Conservation (phyloP, 805 yeast genomes). For the Kuraishia borneana region DNA sequence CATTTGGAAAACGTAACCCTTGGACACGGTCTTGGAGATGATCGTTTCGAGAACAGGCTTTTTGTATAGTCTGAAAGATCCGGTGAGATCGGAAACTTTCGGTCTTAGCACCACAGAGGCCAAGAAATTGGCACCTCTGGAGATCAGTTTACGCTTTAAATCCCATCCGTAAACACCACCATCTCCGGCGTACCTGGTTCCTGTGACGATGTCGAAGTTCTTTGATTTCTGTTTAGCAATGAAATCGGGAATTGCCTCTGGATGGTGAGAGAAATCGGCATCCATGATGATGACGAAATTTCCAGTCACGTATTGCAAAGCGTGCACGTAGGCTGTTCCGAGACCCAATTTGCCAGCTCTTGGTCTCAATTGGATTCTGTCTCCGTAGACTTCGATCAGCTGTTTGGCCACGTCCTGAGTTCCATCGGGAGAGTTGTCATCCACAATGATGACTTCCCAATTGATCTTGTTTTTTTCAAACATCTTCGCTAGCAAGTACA, state of each 20-base stretch:
- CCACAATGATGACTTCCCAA: constrained; percentile 74
- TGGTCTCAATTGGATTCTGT: constrained; percentile 53
- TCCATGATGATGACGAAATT: constrained; percentile 74
- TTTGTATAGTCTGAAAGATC: constrained; percentile 66
- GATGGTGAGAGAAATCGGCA: constrained; percentile 77
- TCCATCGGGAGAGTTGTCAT: constrained; percentile 75
- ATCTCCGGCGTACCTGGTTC: constrained; percentile 66
- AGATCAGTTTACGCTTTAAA: constrained; percentile 63
- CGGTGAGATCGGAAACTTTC: constrained; percentile 63
- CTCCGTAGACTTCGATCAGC: constrained; percentile 47
- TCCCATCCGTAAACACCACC: constrained; percentile 87
- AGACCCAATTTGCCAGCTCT: constrained; percentile 71
- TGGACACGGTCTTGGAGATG: constrained; percentile 56
- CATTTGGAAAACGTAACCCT: constrained; percentile 82
- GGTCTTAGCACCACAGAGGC: constrained; percentile 67
- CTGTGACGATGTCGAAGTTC: constrained; percentile 38
- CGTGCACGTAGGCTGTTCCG: constrained; percentile 76
- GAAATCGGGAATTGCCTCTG: constrained; percentile 68
- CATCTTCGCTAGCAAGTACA: constrained; percentile 59
- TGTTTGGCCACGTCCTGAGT: constrained; percentile 64
- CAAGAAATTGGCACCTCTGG: constrained; percentile 72
- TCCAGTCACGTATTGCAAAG: constrained; percentile 59
- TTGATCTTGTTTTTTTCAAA: constrained; percentile 43
- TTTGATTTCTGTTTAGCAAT: constrained; percentile 47
- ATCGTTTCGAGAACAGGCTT: constrained; percentile 56